phyloP scores from a whole-genome alignment of 2,329 filamentous ascomycete genomes.

The Gaeumannomyces tritici region DNA sequence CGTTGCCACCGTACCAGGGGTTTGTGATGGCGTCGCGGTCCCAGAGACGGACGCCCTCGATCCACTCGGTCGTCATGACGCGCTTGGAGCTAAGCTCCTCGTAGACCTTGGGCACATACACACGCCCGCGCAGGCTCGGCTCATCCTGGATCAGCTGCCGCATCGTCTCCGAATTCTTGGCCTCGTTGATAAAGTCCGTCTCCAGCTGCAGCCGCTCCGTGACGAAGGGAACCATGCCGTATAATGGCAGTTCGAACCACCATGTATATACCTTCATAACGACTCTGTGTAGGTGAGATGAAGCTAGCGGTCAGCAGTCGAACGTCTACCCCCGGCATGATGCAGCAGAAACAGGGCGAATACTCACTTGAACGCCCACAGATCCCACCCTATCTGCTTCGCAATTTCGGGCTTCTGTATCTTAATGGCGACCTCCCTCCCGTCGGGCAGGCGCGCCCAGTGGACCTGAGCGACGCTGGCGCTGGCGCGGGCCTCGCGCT shows the following conservation, averaged over 20 bases:
- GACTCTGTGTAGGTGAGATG: constrained; percentile 42
- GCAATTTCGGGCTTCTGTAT: constrained; percentile 93
- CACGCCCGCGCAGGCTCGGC: constrained; percentile 63
- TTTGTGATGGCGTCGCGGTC: constrained; percentile 74
- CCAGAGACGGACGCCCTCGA: constrained; percentile 88
- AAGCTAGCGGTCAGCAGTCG: constrained; percentile 7
- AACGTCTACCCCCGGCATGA: too few relatives aligned
- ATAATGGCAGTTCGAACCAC: constrained; percentile 89
- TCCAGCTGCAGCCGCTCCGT: constrained; percentile 85
- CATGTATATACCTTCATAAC: constrained; percentile 74
- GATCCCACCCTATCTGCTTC: constrained; percentile 84
- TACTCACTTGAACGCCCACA: constrained; percentile 83
- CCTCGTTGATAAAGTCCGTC: constrained; percentile 91
- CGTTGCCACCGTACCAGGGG: constrained; percentile 69
- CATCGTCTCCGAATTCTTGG: constrained; percentile 81
- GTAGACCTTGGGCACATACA: constrained; percentile 84
- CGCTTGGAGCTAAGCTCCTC: constrained; percentile 72
- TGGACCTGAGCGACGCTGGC: constrained; percentile 96
- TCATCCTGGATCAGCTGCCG: constrained; percentile 65
- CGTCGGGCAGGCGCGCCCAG: constrained; percentile 80
- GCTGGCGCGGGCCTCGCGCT: constrained; percentile 55
- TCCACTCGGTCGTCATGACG: constrained; percentile 94
- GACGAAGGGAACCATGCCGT: constrained; percentile 85
- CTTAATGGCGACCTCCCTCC: constrained; percentile 88
- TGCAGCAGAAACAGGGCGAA: background rate